Evolutionary conservation across 257 asterid species (phyloP).

Genomic region (Solanum lycopersicoides): DNA sequence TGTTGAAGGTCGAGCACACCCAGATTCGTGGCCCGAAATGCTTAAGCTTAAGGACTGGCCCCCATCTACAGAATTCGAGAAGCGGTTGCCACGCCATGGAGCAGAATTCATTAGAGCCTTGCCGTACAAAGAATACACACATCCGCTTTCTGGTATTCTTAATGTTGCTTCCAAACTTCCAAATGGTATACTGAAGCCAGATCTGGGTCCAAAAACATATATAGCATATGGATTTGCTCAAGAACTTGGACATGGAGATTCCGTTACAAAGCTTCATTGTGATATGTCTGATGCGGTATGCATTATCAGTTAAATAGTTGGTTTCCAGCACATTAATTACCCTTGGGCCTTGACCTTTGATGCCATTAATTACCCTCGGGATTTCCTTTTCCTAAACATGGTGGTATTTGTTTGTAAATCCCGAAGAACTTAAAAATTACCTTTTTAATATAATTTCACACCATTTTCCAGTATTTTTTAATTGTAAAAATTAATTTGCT

Average conservation of each 20-base stretch:
- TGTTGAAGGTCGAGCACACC: constrained; percentile 24
- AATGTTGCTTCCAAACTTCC: constrained; percentile 44
- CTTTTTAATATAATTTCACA: background rate
- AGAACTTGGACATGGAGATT: constrained; percentile 66
- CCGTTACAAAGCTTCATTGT: constrained; percentile 69
- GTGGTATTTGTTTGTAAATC: background rate
- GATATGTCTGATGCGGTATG: constrained; percentile 67
- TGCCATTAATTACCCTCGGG: background rate
- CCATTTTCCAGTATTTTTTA: background rate
- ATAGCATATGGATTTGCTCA: constrained; percentile 50
- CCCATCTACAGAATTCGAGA: constrained; percentile 26
- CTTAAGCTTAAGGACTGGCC: constrained; percentile 70
- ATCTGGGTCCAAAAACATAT: constrained; percentile 66
- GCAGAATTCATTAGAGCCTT: constrained; percentile 41
- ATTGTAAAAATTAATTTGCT: background rate
- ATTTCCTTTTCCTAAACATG: background rate
- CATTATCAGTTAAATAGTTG: background rate
- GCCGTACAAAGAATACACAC: constrained; percentile 60
- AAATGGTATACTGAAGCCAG: constrained; percentile 31
- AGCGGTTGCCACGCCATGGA: constrained; percentile 44
- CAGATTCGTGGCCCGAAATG: constrained; percentile 40
- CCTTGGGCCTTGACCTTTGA: background rate
- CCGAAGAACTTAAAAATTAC: background rate
- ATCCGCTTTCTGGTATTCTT: constrained; percentile 38
- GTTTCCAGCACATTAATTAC: background rate